A percentile compares a stretch with the other conserved stretches of the same genome.
Conservation (phyloP, 352 stramenopile species). For the Pythium apleroticum region DNA sequence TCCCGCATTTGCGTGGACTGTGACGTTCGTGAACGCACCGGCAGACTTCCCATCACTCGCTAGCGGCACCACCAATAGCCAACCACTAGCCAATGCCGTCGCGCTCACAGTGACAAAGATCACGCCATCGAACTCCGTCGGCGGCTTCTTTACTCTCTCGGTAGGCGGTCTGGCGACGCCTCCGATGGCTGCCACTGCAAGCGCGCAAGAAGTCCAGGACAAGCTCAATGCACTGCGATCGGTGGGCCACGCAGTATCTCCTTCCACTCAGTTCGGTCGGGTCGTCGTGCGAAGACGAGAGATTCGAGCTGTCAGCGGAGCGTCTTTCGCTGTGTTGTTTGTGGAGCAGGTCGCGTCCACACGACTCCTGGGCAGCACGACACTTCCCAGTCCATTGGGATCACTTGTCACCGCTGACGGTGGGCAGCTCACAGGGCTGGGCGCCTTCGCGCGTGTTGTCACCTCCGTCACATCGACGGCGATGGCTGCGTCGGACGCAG, state of each 20-base stretch:
- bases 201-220: conserved; percentile 1
- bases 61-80: not conserved
- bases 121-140: conserved; percentile 7
- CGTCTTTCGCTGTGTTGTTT: conserved; percentile 26
- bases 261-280: not conserved
- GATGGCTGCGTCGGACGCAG: not conserved
- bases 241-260: conserved; percentile 1
- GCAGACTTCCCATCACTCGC: conserved; percentile 31
- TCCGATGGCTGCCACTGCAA: conserved; percentile 2
- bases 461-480: not conserved
- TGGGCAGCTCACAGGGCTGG: conserved; percentile 21
- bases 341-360: conserved; percentile 11
- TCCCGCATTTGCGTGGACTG: conserved; percentile 18
- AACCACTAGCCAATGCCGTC: not conserved
- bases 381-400: not conserved
- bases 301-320: conserved; percentile 4
- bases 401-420: conserved; percentile 16
- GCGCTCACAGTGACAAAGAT: conserved; percentile 8
- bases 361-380: not conserved
- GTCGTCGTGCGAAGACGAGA: conserved; percentile 23
- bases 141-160: conserved; percentile 17
- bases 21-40: conserved; percentile 34
- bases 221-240: conserved; percentile 16
- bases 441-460: conserved; percentile 17
- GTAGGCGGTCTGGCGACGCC: not conserved